These are phyloP conservation scores for Barnettozyma wickerhamii DNA, from an alignment of 805 yeast genomes.

Conservation along the genomic window DNA sequence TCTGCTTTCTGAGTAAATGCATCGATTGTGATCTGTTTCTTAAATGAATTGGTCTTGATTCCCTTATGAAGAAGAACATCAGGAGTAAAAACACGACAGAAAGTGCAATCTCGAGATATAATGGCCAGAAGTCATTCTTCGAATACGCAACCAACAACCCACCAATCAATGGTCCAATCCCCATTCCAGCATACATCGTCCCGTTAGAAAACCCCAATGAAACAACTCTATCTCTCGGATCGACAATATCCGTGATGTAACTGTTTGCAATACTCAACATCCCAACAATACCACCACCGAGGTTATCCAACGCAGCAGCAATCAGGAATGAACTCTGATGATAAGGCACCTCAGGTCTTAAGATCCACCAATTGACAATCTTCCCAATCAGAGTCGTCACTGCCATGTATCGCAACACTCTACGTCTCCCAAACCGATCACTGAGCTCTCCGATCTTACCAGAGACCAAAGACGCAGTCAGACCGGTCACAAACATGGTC, in stretches of 20 bases:
- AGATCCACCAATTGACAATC: conserved; percentile 19
- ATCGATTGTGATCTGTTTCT: conserved; percentile 46
- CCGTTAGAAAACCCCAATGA: conserved; percentile 59
- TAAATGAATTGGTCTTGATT: conserved; percentile 57
- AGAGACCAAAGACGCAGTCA: conserved; percentile 46
- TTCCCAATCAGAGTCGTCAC: conserved; percentile 23
- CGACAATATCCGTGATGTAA: conserved; percentile 71
- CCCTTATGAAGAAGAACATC: conserved; percentile 44
- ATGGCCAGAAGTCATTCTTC: conserved; percentile 27
- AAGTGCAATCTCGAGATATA: conserved; percentile 27
- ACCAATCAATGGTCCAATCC: conserved; percentile 61
- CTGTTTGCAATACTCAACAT: conserved; percentile 58
- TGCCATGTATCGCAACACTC: conserved; percentile 36
- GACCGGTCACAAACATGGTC: conserved; percentile 36
- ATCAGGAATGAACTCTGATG: conserved; percentile 37
- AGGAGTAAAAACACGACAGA: conserved; percentile 32
- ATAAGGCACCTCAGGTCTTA: conserved; percentile 34
- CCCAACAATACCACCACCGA: conserved; percentile 62
- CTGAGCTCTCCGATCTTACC: conserved; percentile 62
- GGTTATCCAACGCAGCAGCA: conserved; percentile 40
- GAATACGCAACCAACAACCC: conserved; percentile 32
- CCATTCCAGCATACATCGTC: conserved; percentile 53
- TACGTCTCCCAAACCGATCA: conserved; percentile 60
- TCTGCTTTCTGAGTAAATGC: conserved; percentile 27
- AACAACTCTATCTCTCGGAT: conserved; percentile 52